Evolutionary conservation across 108 stramenopile species (phyloP).

Genomic region (Pelagomonas calceolata): DNA sequence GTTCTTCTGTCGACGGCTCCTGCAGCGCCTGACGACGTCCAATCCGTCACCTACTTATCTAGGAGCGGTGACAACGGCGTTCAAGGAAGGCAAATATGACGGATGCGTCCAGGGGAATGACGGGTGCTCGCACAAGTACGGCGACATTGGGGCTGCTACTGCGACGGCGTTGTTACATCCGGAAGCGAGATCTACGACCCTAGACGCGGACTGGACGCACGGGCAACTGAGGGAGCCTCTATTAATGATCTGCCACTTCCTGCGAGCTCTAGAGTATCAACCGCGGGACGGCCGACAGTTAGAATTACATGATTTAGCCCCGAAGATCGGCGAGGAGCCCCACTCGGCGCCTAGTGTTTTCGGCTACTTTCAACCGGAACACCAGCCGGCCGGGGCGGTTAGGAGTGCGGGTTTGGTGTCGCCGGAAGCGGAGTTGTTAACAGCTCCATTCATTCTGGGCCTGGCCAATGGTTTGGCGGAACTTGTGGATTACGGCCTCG

Average conservation of each 20-base stretch:
- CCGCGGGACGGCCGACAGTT: slow-evolving; percentile 14
- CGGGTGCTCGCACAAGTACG: no score
- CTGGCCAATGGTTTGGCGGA: slow-evolving; percentile 38
- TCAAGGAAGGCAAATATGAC: slow-evolving; percentile 30
- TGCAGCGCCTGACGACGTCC: slow-evolving; percentile 51
- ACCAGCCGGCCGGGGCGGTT: slow-evolving; percentile 1
- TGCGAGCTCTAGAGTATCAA: slow-evolving; percentile 41
- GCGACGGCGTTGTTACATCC: slow-evolving; percentile 47
- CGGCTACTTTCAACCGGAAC: slow-evolving; percentile 50
- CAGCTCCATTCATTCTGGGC: slow-evolving; percentile 24
- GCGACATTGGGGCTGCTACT: slow-evolving; percentile 49
- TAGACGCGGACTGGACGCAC: slow-evolving; percentile 49
- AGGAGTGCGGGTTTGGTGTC: slow-evolving; percentile 16
- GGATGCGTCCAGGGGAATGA: slow-evolving; percentile 38
- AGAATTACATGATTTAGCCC: slow-evolving; percentile 12
- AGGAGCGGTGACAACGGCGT: slow-evolving; percentile 36
- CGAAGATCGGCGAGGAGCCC: slow-evolving; percentile 38
- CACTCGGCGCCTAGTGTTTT: slow-evolving; percentile 45
- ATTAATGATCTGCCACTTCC: slow-evolving; percentile 37
- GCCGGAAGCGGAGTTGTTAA: slow-evolving; percentile 38
- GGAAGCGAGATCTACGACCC: slow-evolving; percentile 31
- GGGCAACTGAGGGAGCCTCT: slow-evolving; percentile 37
- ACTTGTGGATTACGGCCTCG: slow-evolving; percentile 44
- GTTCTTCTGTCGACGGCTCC: slow-evolving; percentile 46
- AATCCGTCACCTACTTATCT: slow-evolving; percentile 58